These are phyloP conservation scores for Cyclocybe cylindracea DNA, from an alignment of 768 basidiomycete species.

Conservation along the genomic window DNA sequence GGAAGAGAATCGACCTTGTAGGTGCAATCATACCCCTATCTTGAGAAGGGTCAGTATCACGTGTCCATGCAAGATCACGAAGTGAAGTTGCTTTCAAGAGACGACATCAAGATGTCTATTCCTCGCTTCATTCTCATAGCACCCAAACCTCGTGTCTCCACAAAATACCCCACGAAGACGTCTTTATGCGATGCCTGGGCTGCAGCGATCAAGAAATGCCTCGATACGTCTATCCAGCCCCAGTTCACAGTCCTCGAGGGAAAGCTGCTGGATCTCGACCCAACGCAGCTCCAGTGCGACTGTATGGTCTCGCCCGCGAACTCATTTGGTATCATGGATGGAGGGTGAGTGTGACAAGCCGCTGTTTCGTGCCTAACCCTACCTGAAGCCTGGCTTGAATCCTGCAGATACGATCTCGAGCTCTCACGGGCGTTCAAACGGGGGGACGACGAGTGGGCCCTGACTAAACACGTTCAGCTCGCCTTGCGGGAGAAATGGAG, in stretches of 20 bases:
- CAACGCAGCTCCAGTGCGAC: background rate
- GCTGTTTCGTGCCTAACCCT: background rate
- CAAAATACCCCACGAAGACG: conserved; percentile 1
- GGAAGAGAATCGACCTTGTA: too few relatives aligned
- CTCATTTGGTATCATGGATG: background rate
- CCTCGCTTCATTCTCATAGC: too few relatives aligned
- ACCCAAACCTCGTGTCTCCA: too few relatives aligned
- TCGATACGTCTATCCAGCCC: background rate
- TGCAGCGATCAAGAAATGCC: background rate
- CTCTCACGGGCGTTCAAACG: background rate
- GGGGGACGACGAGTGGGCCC: background rate
- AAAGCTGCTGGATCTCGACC: conserved; percentile 1
- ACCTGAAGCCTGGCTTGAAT: too few relatives aligned
- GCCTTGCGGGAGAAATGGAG: background rate
- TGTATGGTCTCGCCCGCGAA: conserved; percentile 1
- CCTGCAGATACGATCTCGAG: background rate
- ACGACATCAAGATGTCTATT: too few relatives aligned
- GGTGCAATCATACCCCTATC: too few relatives aligned
- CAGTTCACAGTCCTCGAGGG: conserved; percentile 1
- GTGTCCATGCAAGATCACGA: too few relatives aligned
- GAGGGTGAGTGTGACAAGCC: background rate
- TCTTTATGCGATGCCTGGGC: conserved; percentile 1
- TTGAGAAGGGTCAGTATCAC: too few relatives aligned
- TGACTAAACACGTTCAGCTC: background rate
- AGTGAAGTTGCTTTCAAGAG: too few relatives aligned